Percentiles rank a stretch among this genome's conserved stretches.
phyloP scores from a whole-genome alignment of 495 filamentous ascomycete species.

The Xylaria sp. region DNA sequence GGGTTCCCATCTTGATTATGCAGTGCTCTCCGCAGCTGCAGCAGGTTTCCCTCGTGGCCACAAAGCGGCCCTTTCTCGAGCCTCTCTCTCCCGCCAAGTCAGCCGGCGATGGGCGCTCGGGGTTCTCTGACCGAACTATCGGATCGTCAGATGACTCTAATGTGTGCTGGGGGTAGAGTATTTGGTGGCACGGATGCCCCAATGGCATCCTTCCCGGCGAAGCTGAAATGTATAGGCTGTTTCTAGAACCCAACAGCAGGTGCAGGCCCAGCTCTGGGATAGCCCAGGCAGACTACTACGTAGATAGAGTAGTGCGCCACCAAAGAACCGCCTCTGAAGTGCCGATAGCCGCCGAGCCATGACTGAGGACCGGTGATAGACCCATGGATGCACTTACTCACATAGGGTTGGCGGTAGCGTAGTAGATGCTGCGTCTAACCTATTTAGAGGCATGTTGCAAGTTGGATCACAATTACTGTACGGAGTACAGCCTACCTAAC shows the following conservation, averaged over 20 bases:
- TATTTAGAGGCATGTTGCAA: background rate
- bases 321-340: background rate
- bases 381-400: too few relatives aligned
- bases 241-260: slow-evolving; percentile 17
- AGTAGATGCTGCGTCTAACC: background rate
- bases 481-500: background rate
- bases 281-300: background rate
- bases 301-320: too few relatives aligned
- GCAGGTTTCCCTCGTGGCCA: slow-evolving; percentile 19
- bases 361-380: background rate
- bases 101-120: slow-evolving; percentile 2
- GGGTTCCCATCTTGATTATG: slow-evolving; percentile 24
- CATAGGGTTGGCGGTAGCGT: background rate
- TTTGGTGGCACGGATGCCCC: background rate
- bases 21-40: slow-evolving; percentile 16
- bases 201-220: slow-evolving; percentile 7
- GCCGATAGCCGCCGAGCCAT: background rate
- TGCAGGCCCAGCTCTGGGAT: slow-evolving; percentile 16
- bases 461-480: too few relatives aligned
- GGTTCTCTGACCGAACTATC: slow-evolving; percentile 11
- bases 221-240: slow-evolving; percentile 17
- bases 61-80: background rate
- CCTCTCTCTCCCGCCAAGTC: background rate
- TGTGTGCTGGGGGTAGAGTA: background rate
- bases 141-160: background rate